Evolutionary conservation across 345 rosid genomes (phyloP), one percentile per base, ranked within the genome.

Genomic region (Diplotaxis tenuifolia): DNA sequence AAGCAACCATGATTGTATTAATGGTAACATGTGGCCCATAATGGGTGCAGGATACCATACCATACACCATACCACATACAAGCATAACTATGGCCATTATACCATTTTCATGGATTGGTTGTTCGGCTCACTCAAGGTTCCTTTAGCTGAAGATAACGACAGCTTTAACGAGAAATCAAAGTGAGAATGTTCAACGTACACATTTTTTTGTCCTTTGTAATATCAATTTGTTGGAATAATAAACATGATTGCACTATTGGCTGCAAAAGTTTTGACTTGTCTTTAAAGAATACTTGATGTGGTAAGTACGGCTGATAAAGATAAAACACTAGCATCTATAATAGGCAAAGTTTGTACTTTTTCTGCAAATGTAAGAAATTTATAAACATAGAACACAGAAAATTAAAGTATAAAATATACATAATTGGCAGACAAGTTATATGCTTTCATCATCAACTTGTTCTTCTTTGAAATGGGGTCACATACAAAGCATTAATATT

Each of bases 11-110:
- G 98, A 91, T 20, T 88, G 96, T 77, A 94, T 94, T 62, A 89
- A 94, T 23, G 82, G 65, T 38, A 85, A 87, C 54, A 19, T 86
- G 2, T 89, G 97, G 98, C 96, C 96, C 11, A 72, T 89, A 31
- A 94, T 94, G 96, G 98, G 96, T 16, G 96, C 97, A 28, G 95
- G 96, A 27, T 88, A 89, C 80, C 98, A 94, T 78, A 94, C 97
- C 7, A 85, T 94, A 78, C 98, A 94, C 71, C 98, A 94, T 68
- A 88, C 90, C 1, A 91, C 96, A 9, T 89, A 91, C 68, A 90
- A 89, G 5, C 96, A 94, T 62, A 91, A 89, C 71, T 94, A 94
- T 73, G 98, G 98, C 11, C 92, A 91, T 59, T 94, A 85, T 62
- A 94, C 96, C 23, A 83, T 94, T 45, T 87, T 86, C 93, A 89